These are phyloP conservation scores for Pyrenochaeta sp. DNA, from an alignment of 2,329 filamentous ascomycete genomes.

Conservation along the genomic window DNA sequence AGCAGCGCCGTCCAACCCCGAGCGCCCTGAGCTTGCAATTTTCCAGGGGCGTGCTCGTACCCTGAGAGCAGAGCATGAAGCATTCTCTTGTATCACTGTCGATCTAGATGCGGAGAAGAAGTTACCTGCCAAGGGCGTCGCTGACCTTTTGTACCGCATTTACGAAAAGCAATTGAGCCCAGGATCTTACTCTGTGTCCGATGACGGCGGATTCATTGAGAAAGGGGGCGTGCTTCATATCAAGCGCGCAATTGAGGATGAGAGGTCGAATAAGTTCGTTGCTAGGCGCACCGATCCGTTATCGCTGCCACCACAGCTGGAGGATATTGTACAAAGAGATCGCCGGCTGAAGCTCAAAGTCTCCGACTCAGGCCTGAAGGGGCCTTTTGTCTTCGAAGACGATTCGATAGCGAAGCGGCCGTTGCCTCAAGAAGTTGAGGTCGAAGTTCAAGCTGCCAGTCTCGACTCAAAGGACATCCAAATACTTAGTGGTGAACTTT, in stretches of 20 bases:
- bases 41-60: constrained; percentile 20
- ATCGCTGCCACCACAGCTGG: constrained; percentile 9
- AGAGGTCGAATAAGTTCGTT: constrained; percentile 13
- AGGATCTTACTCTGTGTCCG: not conserved
- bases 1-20: constrained; percentile 13
- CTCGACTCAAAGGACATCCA: constrained; percentile 19
- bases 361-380: not conserved
- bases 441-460: constrained; percentile 38
- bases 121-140: constrained; percentile 5
- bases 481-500: constrained; percentile 36
- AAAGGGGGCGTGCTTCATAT: constrained; percentile 12
- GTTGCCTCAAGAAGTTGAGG: constrained; percentile 36
- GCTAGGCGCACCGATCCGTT: constrained; percentile 6
- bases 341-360: constrained; percentile 9
- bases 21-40: constrained; percentile 17
- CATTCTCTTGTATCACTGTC: constrained; percentile 20
- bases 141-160: constrained; percentile 3
- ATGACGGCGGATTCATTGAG: constrained; percentile 21
- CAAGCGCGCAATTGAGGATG: constrained; percentile 16
- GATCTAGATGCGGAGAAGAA: constrained; percentile 20
- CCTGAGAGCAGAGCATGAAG: constrained; percentile 20
- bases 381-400: constrained; percentile 14
- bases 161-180: constrained; percentile 7
- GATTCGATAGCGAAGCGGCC: not conserved
- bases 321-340: not conserved